Base-by-base conservation (phyloP, 164 flowering plant species). In the Kingdonia uniflora region DNA sequence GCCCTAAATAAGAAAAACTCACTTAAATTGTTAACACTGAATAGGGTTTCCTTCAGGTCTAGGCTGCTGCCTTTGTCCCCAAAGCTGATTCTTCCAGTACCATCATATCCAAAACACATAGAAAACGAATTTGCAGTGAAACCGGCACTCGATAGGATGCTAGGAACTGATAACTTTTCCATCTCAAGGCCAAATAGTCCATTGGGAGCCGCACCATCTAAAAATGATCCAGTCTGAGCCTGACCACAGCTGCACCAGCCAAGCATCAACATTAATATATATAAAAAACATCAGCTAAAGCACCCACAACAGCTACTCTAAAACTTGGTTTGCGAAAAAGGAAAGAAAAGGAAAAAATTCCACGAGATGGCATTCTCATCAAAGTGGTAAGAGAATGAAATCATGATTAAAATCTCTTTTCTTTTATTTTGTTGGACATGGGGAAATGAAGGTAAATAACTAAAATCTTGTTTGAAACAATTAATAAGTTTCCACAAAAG, bases 181-280 rank as follows among this genome's bases (percentile, higher is more conserved):
- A 87, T 63, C 14, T 94, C 96, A 54, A 94, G 97, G 23, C 97
- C 99, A 64, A 89, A 70, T 35, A 89, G 71, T 63, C 99, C 99
- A 60, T 89, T 85, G 4, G 82, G 80, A 60, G 95, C 97, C 33
- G 74, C 89, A 66, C 76, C 80, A 13, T 64, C 65, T 68, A 81
- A 65, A 62, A 89, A 89, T 29, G 75, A 64, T 56, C 97, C 99
- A 15, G 86, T 85, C 70, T 89, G 88, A 48, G 59, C 64, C 60
- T 60, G 68, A 45, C 97, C 99, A 74, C 95, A 94, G 11, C 99
- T 94, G 78, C 72, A 58, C 42, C 52, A 69, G 5, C 38, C 46
- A 59, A 66, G 35, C 38, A 61, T 52, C 37, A 37, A 16, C 35
- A 44, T 16, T 21, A 15, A 19, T 7, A n/a, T n/a, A n/a, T 11